Base-by-base conservation (phyloP, 805 yeast genomes). In the Brettanomyces bruxellensis region DNA sequence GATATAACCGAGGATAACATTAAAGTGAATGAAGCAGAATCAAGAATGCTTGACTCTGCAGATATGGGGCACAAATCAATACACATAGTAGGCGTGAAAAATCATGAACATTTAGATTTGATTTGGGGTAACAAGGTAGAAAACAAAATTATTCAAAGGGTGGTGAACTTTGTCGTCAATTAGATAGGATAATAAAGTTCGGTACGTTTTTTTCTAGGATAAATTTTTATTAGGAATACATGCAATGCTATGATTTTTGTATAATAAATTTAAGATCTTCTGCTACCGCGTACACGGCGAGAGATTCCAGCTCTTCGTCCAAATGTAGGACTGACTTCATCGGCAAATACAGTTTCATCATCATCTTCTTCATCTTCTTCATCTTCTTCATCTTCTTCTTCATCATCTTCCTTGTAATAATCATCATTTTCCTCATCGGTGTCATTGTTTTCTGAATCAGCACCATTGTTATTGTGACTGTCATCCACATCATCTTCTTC, bases 61-160 rank as follows among this genome's bases (percentile, higher is more conserved):
- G 35, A 24, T 32, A 39, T 46, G 22, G 5, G 34, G 24, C 9
- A 32, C 11, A 38, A 12, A 2, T 35, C 38, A n/a, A 35, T 58
- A 32, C 47, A 51, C 5, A 53, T 64, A 12, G 69, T 78, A 25
- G 81, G 85, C 1, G 79, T 91, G 0, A 72, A 69, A 1, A 69
- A 69, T 22, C 86, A 90, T 60, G 99, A 91, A 65, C 99, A 91
- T 65, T 67, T 91, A 50, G 99, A 93, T 60, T 75, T 91, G 51
- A 68, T 91, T 11, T 91, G 99, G 99, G 97, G 96, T n/a, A 67
- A 73, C 25, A 76, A 80, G 45, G 83, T 84, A 3, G 76, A 70
- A 28, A 51, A 57, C 4, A 57, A 69, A 45, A 81, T 79, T 3
- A 66, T 75, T 41, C 59, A 66, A 5, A 68, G 70, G 47, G 69